These are phyloP conservation scores for Vitis hybrid DNA, from an alignment of 177 flowering plant species.

Conservation along the genomic window DNA sequence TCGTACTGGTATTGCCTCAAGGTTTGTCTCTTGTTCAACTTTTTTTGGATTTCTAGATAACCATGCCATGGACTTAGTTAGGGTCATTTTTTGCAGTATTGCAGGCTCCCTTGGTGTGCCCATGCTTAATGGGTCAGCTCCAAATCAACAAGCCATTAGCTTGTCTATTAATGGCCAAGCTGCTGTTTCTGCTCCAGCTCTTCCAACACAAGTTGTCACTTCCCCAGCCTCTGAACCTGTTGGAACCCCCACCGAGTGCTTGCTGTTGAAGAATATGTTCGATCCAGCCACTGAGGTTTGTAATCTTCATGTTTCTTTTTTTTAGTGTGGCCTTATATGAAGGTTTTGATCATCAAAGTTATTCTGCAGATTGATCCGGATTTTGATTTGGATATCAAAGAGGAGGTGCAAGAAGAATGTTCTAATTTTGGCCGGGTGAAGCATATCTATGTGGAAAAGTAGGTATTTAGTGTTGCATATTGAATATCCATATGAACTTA, in stretches of 20 bases:
- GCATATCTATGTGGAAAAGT: constrained; percentile 88
- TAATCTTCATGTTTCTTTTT: neutral
- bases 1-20: constrained; percentile 78
- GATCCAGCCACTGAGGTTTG: constrained; percentile 90
- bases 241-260: constrained; percentile 80
- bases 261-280: constrained; percentile 90
- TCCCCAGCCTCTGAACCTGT: constrained; percentile 48
- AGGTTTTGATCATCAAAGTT: constrained; percentile 2
- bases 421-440: constrained; percentile 80
- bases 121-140: constrained; percentile 56
- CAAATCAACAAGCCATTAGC: constrained; percentile 40
- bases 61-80: neutral
- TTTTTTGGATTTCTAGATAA: neutral
- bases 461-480: constrained; percentile 26
- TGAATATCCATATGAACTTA: neutral
- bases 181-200: constrained; percentile 35
- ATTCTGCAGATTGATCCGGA: constrained; percentile 76
- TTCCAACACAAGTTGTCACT: constrained; percentile 40
- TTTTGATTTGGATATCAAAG: constrained; percentile 86
- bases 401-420: constrained; percentile 87
- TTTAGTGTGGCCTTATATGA: neutral
- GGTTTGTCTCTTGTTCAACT: constrained; percentile 38
- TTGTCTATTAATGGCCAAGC: constrained; percentile 50
- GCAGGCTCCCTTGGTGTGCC: constrained; percentile 77
- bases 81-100: constrained; percentile 45